Conservation (phyloP, 2,329 filamentous ascomycete genomes). For the Chrysosporium keratinophilum region DNA sequence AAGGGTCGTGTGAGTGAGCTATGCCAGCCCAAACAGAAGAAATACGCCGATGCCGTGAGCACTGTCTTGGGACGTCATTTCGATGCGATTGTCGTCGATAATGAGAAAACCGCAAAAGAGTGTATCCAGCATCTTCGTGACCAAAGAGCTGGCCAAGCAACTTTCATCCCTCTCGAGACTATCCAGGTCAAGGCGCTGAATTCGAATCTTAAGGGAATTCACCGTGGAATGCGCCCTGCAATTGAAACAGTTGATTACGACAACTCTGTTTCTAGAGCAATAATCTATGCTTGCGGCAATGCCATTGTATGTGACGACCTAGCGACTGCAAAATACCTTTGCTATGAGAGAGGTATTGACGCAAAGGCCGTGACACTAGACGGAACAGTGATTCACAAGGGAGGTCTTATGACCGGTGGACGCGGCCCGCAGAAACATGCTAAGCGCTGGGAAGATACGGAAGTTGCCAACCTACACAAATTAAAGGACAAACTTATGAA, state of each 20-base stretch:
- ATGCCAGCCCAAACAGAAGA: conserved; percentile 94
- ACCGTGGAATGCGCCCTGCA: conserved; percentile 71
- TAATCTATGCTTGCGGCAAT: conserved; percentile 89
- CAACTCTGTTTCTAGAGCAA: conserved; percentile 73
- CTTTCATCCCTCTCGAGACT: conserved; percentile 92
- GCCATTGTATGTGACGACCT: conserved; percentile 88
- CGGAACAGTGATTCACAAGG: conserved; percentile 94
- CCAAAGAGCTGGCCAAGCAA: conserved; percentile 75
- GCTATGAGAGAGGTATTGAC: conserved; percentile 71
- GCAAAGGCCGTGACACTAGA: conserved; percentile 92
- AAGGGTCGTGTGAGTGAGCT: conserved; percentile 82
- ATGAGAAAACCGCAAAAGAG: conserved; percentile 84
- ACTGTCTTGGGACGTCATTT: conserved; percentile 88
- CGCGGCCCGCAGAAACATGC: conserved; percentile 67
- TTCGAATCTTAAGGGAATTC: conserved; percentile 78
- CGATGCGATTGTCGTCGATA: conserved; percentile 89
- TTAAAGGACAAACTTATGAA: conserved; percentile 64
- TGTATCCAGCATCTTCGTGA: conserved; percentile 93
- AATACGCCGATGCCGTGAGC: conserved; percentile 85
- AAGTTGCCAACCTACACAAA: conserved; percentile 73
- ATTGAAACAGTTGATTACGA: conserved; percentile 97
- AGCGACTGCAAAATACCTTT: conserved; percentile 76
- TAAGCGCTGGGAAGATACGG: conserved; percentile 78
- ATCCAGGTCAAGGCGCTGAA: conserved; percentile 91
- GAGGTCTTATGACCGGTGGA: conserved; percentile 91